A percentile compares a stretch with the other conserved stretches of the same genome.
Conservation (phyloP, 129 eudicot species). For the Sambucus nigra region DNA sequence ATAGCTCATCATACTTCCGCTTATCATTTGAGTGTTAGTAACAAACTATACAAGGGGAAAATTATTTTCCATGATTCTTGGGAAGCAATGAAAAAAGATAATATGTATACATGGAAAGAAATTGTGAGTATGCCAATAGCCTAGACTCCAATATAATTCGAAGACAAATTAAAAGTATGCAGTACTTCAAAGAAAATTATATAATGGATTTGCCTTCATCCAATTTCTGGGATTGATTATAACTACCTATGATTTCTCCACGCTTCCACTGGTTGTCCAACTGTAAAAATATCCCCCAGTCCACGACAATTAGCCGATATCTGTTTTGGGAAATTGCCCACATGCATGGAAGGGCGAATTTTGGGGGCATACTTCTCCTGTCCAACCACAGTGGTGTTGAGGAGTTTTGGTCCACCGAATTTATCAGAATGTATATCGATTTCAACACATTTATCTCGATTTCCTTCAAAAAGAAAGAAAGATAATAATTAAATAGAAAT, state of each 20-base stretch:
- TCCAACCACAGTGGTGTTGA: neutral
- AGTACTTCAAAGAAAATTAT: too few species aligned
- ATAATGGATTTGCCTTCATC: too few species aligned
- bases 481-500: neutral
- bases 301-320: conserved; percentile 6
- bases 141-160: too few species aligned
- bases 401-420: neutral
- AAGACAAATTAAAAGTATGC: too few species aligned
- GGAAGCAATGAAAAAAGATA: too few species aligned
- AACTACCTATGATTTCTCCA: conserved; percentile 18
- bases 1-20: too few species aligned
- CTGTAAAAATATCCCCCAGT: conserved; percentile 11
- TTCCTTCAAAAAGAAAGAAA: neutral
- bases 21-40: too few species aligned
- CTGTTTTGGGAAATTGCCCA: conserved; percentile 17
- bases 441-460: conserved; percentile 14
- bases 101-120: neutral
- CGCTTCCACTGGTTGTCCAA: conserved; percentile 16
- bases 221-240: too few species aligned
- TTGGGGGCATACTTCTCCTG: conserved; percentile 4
- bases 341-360: conserved; percentile 17
- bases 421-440: neutral
- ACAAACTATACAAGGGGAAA: too few species aligned
- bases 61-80: too few species aligned
- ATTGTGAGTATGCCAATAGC: too few species aligned